Base-by-base conservation (phyloP, 2,329 filamentous ascomycete species). In the Penicillium verrucosum region DNA sequence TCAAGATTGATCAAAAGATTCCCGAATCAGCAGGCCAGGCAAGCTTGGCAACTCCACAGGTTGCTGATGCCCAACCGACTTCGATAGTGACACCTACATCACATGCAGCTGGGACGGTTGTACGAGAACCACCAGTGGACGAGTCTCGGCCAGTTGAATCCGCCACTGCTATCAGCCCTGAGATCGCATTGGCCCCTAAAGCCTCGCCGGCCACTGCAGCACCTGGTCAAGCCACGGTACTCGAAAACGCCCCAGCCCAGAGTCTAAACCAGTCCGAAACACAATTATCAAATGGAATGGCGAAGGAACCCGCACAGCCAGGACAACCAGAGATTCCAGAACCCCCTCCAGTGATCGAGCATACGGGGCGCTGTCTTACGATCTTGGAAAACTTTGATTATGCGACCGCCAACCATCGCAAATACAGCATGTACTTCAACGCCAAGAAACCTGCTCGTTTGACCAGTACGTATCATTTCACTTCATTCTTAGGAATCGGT, bases 321-420 rank as follows among this genome's bases (percentile, higher is more conserved):
- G 64, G 58, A 51, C 61, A 65, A 54, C 63, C 70, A 4, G 65
- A 65, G 37, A 58, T 67, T 30, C 68, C 69, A 25, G 63, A 65
- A 25, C 61, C 66, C n/a, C 71, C 71, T 45, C 67, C 72, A 53
- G 65, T 76, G 14, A 76, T 80, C 59, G 80, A 79, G 65, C 72
- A 82, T 30, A 81, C 81, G 10, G 80, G 81, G 18, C 80, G 84
- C 30, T 82, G 82, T 51, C 77, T 86, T 10, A 76, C 86, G 6
- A 82, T 85, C 51, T 77, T 89, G 11, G 77, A 83, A 63, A 78
- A 81, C 47, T 84, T 86, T 65, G 80, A 83, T 52, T 74, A 81
- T 44, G 80, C 81, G 62, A 79, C 82, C 49, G 80, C 81, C 55
- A 80, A 83, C 51, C 75, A 80, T 43, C 80, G 77, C 57, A 73